phyloP scores from a whole-genome alignment of 2,329 filamentous ascomycete genomes.

The Epichloe sp. region DNA sequence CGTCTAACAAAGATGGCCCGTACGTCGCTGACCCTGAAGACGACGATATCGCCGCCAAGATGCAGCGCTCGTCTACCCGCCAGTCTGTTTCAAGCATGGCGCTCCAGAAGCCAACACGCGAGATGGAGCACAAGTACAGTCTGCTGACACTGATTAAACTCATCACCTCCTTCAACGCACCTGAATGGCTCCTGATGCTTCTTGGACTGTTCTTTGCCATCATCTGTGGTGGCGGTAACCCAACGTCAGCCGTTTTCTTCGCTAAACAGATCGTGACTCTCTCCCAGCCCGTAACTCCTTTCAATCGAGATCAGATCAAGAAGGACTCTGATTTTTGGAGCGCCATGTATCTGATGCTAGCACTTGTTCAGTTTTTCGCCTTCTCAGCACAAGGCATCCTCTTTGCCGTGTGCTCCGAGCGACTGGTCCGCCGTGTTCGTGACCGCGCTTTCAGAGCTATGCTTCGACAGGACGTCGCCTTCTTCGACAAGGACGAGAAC shows the following conservation, averaged over 20 bases:
- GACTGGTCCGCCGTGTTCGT: slow-evolving; percentile 69
- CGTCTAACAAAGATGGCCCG: slow-evolving; percentile 25
- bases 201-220: slow-evolving; percentile 60
- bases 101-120: slow-evolving; percentile 41
- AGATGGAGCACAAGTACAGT: slow-evolving; percentile 46
- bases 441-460: slow-evolving; percentile 74
- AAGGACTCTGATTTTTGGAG: slow-evolving; percentile 74
- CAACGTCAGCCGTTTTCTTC: slow-evolving; percentile 59
- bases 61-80: slow-evolving; percentile 40
- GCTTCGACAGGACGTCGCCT: slow-evolving; percentile 83
- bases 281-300: slow-evolving; percentile 36
- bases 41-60: slow-evolving; percentile 45
- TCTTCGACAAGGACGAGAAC: slow-evolving; percentile 84
- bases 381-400: slow-evolving; percentile 56
- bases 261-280: slow-evolving; percentile 73
- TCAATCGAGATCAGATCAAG: slow-evolving; percentile 43
- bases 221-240: slow-evolving; percentile 72
- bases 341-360: slow-evolving; percentile 79
- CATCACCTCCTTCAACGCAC: slow-evolving; percentile 65
- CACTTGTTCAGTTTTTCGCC: slow-evolving; percentile 56
- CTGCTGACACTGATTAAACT: slow-evolving; percentile 67
- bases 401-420: slow-evolving; percentile 79
- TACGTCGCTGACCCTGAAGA: slow-evolving; percentile 41
- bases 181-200: slow-evolving; percentile 60
- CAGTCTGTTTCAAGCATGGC: slow-evolving; percentile 57